Conservation (phyloP, 1,284 basidiomycete genomes). For the Somion occarium region DNA sequence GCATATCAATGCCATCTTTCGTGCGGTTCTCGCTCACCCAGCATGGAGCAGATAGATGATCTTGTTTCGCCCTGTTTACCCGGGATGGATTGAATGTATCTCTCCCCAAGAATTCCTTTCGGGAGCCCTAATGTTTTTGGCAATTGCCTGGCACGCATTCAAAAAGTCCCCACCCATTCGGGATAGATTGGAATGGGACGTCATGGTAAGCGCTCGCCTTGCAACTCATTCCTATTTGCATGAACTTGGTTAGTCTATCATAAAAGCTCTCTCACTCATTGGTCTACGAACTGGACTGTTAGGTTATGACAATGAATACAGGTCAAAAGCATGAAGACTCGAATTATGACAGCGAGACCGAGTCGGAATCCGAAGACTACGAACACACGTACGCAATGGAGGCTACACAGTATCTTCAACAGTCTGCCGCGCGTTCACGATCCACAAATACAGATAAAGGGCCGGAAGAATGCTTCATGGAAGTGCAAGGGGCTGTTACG, state of each 20-base stretch:
- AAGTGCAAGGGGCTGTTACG: too few species aligned
- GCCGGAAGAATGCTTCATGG: background rate
- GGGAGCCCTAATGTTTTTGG: background rate
- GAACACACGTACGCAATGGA: background rate
- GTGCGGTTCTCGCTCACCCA: background rate
- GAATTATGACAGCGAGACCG: conserved; percentile 24
- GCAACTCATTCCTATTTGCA: too few species aligned
- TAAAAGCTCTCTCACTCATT: too few species aligned
- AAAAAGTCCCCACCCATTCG: too few species aligned
- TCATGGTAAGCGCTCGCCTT: too few species aligned
- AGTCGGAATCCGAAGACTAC: conserved; percentile 22
- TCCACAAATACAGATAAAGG: background rate
- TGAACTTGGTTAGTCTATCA: too few species aligned
- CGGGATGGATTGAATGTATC: background rate
- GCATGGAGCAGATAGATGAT: too few species aligned
- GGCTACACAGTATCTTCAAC: background rate
- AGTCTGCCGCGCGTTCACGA: background rate
- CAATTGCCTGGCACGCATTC: too few species aligned
- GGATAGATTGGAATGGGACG: too few species aligned
- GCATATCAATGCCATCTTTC: background rate
- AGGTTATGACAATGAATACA: too few species aligned
- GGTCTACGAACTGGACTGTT: too few species aligned
- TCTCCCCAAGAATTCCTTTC: conserved; percentile 4
- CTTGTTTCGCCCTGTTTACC: background rate
- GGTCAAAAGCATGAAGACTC: too few species aligned